These are phyloP conservation scores for Wallacemonas sp. DNA, from an alignment of 208 protist species.

Conservation along the genomic window DNA sequence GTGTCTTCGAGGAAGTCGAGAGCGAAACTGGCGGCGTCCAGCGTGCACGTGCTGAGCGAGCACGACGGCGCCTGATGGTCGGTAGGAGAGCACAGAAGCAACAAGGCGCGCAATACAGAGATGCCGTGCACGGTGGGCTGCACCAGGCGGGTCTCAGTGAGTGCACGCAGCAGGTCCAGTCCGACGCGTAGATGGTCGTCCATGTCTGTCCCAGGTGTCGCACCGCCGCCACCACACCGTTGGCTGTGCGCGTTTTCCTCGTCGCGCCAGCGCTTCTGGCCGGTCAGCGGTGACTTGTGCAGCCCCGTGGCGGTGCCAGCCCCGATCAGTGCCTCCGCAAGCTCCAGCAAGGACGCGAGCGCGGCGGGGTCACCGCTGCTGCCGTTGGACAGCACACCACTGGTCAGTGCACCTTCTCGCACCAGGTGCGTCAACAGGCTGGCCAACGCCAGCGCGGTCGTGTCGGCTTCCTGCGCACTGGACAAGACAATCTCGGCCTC, in stretches of 20 bases:
- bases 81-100: not conserved
- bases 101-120: not conserved
- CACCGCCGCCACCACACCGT: too few relatives aligned
- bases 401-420: not conserved
- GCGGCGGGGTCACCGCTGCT: too few relatives aligned
- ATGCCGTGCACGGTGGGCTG: not conserved
- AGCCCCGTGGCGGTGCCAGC: not conserved
- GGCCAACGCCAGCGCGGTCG: not conserved
- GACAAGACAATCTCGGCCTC: not conserved
- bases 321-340: not conserved
- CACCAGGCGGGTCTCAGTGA: not conserved
- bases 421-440: not conserved
- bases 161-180: not conserved
- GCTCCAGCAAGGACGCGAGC: not conserved
- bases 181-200: not conserved
- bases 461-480: not conserved
- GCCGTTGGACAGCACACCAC: too few relatives aligned
- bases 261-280: conserved; percentile 1
- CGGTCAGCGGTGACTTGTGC: not conserved
- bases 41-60: not conserved
- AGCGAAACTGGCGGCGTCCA: not conserved
- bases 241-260: not conserved
- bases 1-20: not conserved
- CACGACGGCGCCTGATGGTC: not conserved
- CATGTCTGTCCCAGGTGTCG: not conserved